These are phyloP conservation scores for Nicotiana otophora DNA, from an alignment of 257 asterid genomes.

Conservation along the genomic window DNA sequence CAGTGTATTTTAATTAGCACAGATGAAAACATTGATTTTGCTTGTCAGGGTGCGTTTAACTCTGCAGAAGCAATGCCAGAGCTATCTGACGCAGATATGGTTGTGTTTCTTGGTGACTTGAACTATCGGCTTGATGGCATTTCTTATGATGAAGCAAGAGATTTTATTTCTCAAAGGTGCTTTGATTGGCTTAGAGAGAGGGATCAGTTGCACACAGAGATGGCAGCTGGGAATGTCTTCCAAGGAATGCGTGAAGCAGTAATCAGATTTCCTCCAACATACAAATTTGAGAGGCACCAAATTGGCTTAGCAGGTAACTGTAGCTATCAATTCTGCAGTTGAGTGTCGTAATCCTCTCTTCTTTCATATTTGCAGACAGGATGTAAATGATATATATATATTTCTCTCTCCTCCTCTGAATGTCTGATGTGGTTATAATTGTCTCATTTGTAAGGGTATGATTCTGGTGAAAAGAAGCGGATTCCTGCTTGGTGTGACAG, in stretches of 20 bases:
- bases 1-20: not conserved
- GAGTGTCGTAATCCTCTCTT: not conserved
- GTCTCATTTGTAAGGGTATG: constrained; percentile 57
- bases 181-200: constrained; percentile 96
- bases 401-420: not conserved
- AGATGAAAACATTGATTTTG: constrained; percentile 2
- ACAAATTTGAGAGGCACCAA: constrained; percentile 87
- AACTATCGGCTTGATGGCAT: constrained; percentile 88
- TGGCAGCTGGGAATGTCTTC: constrained; percentile 90
- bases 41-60: constrained; percentile 23
- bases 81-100: constrained; percentile 97
- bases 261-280: constrained; percentile 89
- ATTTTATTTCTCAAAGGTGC: constrained; percentile 91
- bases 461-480: constrained; percentile 98
- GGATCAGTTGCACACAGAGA: constrained; percentile 87
- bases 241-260: constrained; percentile 99
- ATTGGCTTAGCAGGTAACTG: constrained; percentile 87
- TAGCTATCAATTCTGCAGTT: constrained; percentile 1
- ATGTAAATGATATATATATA: not conserved
- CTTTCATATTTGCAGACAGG: not conserved
- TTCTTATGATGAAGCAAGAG: constrained; percentile 95
- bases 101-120: constrained; percentile 91
- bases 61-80: constrained; percentile 66
- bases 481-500: constrained; percentile 99
- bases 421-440: constrained; percentile 19